A percentile compares a stretch with the other conserved stretches of the same genome.
Evolutionary conservation across 768 basidiomycete genomes (phyloP).

Genomic region (Termitomyces sp.): DNA sequence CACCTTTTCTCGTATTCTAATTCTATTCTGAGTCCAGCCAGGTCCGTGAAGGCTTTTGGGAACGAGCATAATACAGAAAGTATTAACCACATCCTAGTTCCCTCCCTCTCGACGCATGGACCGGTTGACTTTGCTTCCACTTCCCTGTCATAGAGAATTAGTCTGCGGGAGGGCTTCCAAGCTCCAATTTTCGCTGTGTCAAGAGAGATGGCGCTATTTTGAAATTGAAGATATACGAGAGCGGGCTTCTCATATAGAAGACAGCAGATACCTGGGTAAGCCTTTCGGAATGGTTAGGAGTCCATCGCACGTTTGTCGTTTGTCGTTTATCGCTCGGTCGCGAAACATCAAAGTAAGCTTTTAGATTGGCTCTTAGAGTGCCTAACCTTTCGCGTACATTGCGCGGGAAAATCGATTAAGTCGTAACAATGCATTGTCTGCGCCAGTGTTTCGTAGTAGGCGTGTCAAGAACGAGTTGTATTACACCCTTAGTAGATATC

Average conservation of each 20-base stretch:
- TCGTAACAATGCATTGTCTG: not conserved
- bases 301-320: not conserved
- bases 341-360: not conserved
- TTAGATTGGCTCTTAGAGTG: not conserved
- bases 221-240: not conserved
- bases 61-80: too few relatives aligned
- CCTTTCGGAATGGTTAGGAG: not conserved
- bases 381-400: not conserved
- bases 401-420: not conserved
- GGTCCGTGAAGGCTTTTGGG: too few relatives aligned
- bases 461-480: not conserved
- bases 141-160: not conserved
- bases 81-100: not conserved
- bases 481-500: not conserved
- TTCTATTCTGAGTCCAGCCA: too few relatives aligned
- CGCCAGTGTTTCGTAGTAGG: not conserved
- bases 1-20: too few relatives aligned
- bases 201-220: not conserved
- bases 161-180: not conserved
- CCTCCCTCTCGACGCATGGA: not conserved
- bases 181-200: not conserved
- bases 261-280: not conserved
- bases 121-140: not conserved
- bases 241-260: not conserved
- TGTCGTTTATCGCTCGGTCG: not conserved